Base-by-base conservation (phyloP, 1,284 basidiomycete species). In the Trichosporon sp. region DNA sequence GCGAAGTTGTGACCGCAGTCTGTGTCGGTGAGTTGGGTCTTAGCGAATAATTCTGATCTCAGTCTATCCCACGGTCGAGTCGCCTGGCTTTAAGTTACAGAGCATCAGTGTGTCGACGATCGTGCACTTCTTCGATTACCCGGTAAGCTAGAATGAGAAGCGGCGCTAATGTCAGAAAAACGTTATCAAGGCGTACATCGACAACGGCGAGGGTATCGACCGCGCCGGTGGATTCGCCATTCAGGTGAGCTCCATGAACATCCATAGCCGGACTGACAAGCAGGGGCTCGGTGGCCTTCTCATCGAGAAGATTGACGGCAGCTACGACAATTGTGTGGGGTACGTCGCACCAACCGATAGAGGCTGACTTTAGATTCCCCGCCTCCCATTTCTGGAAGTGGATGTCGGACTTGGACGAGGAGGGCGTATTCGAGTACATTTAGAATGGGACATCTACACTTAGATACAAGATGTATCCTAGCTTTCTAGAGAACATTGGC, bases 161-260 rank as follows among this genome's bases (percentile, higher is more conserved):
- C 7, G 33, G 10, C 46, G 57, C 7, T 61, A 37, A 16, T 6
- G 3, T 3, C 68, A 81, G 63, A 71, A 74, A 25, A 74, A 77
- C 54, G 74, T 92, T 7, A 81, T 97, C 13, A 76, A 90, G 69
- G 91, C 92, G 0, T 98, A 98, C 73, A 92, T 89, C 32, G 88
- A 93, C 33, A 89, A 86, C 60, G 90, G 88, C 1, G 95, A 99
- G 79, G 95, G 95, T 0, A 77, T 89, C 56, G 92, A 96, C 74
- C 85, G 93, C 21, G 95, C 95, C 0, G 95, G 95, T 4, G 95
- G 95, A 0, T 98, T 98, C 76, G 93, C 93, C 2, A 88, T 95
- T 56, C 95, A 98, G 84, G 92, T 91, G 69, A 62, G 80, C 68
- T 19, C 29, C 13, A 14, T 14, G 11, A 13, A 2, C 7, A 36